Percentiles rank a stretch among this genome's conserved stretches.
Evolutionary conservation across 78 protist genomes (phyloP).

Genomic region (Thecamonas trahens): DNA sequence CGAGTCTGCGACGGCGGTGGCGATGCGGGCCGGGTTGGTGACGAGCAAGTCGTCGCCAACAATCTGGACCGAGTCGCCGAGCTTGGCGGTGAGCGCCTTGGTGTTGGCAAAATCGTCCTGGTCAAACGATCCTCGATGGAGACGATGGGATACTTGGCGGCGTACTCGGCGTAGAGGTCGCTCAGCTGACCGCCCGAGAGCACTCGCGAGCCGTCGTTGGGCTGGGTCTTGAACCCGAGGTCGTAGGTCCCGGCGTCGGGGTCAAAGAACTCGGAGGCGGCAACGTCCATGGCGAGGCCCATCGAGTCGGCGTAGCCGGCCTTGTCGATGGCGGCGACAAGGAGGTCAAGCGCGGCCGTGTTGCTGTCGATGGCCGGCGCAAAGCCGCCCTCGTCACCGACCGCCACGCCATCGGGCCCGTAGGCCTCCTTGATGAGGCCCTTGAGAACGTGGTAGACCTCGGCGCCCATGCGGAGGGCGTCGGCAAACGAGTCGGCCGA

Average conservation of each 20-base stretch:
- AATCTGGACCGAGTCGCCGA: conserved; percentile 73
- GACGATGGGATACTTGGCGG: conserved; percentile 63
- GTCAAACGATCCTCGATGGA: conserved; percentile 98
- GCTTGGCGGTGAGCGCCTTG: conserved; percentile 27
- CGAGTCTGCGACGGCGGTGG: conserved; percentile 78
- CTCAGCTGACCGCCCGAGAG: conserved; percentile 47
- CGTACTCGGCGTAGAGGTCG: conserved; percentile 36
- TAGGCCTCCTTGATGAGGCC: conserved; percentile 56
- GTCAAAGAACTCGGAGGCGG: conserved; percentile 95
- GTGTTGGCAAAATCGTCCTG: conserved; percentile 94
- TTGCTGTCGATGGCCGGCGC: conserved; percentile 86
- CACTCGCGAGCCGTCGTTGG: not conserved
- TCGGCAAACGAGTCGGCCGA: conserved; percentile 88
- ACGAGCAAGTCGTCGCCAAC: conserved; percentile 98
- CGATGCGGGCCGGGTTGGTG: conserved; percentile 94
- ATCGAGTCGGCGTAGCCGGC: conserved; percentile 91
- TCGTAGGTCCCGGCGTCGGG: conserved; percentile 81
- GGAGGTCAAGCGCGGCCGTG: conserved; percentile 88
- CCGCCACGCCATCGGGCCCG: conserved; percentile 74
- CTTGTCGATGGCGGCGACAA: conserved; percentile 85
- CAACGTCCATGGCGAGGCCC: conserved; percentile 87
- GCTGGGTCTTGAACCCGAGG: conserved; percentile 87
- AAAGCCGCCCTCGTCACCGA: conserved; percentile 99
- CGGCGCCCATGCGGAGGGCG: conserved; percentile 90
- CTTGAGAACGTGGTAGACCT: conserved; percentile 92